phyloP scores from a whole-genome alignment of 208 protist genomes.

The Trypanosoma vivax region DNA sequence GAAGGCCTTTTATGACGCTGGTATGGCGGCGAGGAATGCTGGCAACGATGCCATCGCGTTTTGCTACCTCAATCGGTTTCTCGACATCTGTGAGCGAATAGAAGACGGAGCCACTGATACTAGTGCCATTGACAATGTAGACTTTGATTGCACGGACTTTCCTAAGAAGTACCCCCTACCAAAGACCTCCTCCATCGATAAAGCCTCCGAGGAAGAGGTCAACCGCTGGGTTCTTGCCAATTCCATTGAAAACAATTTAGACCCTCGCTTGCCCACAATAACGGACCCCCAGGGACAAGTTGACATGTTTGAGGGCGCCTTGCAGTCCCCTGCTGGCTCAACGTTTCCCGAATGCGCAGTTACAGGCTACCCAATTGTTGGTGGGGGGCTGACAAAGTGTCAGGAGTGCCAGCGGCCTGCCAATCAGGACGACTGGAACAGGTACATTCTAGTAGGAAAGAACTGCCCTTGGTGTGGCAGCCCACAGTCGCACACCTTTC shows the following conservation, averaged over 20 bases:
- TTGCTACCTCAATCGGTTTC: constrained; percentile 93
- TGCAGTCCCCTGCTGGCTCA: constrained; percentile 64
- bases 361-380: constrained; percentile 84
- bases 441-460: constrained; percentile 71
- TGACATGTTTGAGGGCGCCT: constrained; percentile 77
- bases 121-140: constrained; percentile 80
- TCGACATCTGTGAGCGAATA: constrained; percentile 93
- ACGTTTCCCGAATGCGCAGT: constrained; percentile 83
- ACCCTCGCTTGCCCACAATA: constrained; percentile 51
- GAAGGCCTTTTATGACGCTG: constrained; percentile 95
- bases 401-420: constrained; percentile 69
- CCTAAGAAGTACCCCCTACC: constrained; percentile 81
- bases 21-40: constrained; percentile 79
- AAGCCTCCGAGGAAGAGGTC: constrained; percentile 62
- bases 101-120: constrained; percentile 83
- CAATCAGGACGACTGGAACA: constrained; percentile 90
- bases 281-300: constrained; percentile 54
- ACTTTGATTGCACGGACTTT: constrained; percentile 89
- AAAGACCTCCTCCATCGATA: constrained; percentile 32
- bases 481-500: constrained; percentile 57
- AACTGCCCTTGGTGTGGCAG: constrained; percentile 86
- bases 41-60: constrained; percentile 80
- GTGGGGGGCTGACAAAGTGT: constrained; percentile 59
- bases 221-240: constrained; percentile 91
- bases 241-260: constrained; percentile 74